Evolutionary conservation across 75 land plant species (phyloP), one percentile per base, ranked within the genome.

Genomic region (Pinus taeda): DNA sequence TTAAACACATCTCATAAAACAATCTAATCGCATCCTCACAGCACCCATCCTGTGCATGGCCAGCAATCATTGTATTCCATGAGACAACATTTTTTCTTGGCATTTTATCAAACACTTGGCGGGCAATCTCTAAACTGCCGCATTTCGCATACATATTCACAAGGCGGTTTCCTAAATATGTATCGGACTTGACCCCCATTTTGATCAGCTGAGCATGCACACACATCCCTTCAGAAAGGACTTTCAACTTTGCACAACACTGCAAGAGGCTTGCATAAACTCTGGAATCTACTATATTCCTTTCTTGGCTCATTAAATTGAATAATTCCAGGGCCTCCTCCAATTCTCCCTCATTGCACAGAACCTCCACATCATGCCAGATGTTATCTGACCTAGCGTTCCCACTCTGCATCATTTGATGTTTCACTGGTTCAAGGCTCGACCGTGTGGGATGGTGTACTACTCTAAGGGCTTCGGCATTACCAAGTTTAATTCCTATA

Each of bases 61-160:
- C 30, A 81, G 78, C 78, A 14, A 92, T 87, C 82, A 92, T 82
- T 18, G 91, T 81, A 5, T 83, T 92, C 73, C 81, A 92, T 8
- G 89, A 81, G 21, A 89, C 86, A 74, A 83, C 77, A 61, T 79
- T 71, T 65, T 58, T 83, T 0, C 24, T 62, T 3, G 84, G 82
- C 84, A 87, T 84, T 83, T 74, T 64, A 4, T 76, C 89, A 74
- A 92, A 92, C 80, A 92, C 18, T 7, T 76, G 33, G 8, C 60
- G 62, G 1, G 91, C 94, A 74, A 77, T 72, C 4, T 79, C 77
- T 59, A 82, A 65, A 8, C 13, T 14, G 21, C 81, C 79, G 12
- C 30, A 62, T 77, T 49, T 86, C 14, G 85, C 74, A 81, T 81
- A 86, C 53, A 76, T 84, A 64, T 74, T 69, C 3, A 78, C 56